phyloP scores from a whole-genome alignment of 164 flowering plant genomes.

The grape (Vitis vinifera) region DNA sequence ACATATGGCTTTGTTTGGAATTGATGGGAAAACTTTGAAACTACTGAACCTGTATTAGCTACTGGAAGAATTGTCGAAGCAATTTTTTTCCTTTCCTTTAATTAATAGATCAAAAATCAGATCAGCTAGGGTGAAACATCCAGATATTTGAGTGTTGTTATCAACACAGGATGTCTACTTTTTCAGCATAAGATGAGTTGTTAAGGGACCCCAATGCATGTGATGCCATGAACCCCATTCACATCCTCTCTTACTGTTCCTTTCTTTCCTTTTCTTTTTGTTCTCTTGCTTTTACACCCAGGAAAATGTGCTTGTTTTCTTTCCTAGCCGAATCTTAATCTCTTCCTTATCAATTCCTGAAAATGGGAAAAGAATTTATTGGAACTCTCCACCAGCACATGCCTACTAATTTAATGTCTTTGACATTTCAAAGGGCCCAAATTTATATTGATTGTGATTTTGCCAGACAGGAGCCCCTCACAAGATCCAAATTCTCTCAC shows the following conservation, averaged over 20 bases:
- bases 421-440: neutral
- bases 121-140: neutral
- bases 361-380: neutral
- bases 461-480: neutral
- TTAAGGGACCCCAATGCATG: constrained; percentile 14
- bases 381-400: too few relatives aligned
- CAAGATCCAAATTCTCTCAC: neutral
- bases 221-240: neutral
- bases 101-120: neutral
- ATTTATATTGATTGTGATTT: neutral
- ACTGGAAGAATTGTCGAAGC: too few relatives aligned
- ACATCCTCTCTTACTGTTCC: neutral
- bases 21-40: neutral
- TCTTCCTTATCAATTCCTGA: neutral
- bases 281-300: neutral
- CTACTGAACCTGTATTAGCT: neutral
- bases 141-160: constrained; percentile 8
- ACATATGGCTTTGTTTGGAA: neutral
- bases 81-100: neutral
- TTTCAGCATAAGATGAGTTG: constrained; percentile 6
- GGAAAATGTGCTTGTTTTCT: too few relatives aligned
- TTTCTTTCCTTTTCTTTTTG: neutral
- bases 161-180: neutral
- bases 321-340: too few relatives aligned
- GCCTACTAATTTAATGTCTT: too few relatives aligned